Conservation (phyloP, 306 rosid species). For the Begonia masoniana region DNA sequence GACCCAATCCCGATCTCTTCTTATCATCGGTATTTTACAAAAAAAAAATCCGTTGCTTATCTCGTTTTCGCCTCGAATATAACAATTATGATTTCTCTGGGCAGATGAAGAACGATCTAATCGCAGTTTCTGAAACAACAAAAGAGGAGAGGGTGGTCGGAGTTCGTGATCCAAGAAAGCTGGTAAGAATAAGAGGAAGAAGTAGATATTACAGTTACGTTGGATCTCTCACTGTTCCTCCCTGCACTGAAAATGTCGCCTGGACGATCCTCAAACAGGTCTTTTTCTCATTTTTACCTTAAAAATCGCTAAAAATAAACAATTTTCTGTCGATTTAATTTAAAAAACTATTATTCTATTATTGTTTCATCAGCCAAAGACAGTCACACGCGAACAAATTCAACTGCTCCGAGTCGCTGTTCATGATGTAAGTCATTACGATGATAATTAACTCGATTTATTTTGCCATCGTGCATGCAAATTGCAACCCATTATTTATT, state of each 20-base stretch:
- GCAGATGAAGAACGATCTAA: slow-evolving; percentile 23
- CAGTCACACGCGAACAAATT: slow-evolving; percentile 39
- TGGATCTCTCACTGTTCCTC: slow-evolving; percentile 75
- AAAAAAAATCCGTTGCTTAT: background rate
- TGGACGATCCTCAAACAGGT: slow-evolving; percentile 44
- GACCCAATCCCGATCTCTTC: slow-evolving; percentile 30
- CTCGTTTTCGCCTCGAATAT: background rate
- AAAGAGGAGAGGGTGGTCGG: slow-evolving; percentile 13
- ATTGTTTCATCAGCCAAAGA: slow-evolving; percentile 25
- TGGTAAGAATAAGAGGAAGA: slow-evolving; percentile 11
- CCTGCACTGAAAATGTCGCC: slow-evolving; percentile 43
- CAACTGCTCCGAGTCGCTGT: slow-evolving; percentile 40
- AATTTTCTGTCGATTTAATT: background rate
- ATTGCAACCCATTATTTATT: background rate
- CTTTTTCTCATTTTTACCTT: background rate
- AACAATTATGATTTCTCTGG: background rate
- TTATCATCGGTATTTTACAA: slow-evolving; percentile 29
- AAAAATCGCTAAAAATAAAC: background rate
- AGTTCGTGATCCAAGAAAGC: slow-evolving; percentile 22
- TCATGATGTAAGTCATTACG: slow-evolving; percentile 57
- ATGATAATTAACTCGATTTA: background rate
- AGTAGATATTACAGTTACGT: slow-evolving; percentile 40
- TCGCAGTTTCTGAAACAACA: slow-evolving; percentile 9
- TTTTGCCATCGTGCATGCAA: background rate
- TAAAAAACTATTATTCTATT: background rate